A percentile compares a stretch with the other conserved stretches of the same genome.
Evolutionary conservation across 495 filamentous ascomycete species (phyloP).

Genomic region (Neurospora sp.): DNA sequence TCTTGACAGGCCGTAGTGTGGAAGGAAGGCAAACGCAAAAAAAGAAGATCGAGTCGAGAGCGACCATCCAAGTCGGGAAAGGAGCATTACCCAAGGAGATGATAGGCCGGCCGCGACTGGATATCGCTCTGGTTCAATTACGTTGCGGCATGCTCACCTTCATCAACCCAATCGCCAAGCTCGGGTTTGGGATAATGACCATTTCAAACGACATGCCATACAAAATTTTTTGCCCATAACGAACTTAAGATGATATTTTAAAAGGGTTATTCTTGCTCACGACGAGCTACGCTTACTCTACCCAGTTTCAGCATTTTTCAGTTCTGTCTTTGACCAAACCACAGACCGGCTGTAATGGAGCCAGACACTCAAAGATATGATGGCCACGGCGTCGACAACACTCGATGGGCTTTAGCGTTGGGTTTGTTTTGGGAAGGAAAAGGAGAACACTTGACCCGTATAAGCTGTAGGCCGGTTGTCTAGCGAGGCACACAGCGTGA

Average conservation of each 20-base stretch:
- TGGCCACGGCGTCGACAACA: background rate
- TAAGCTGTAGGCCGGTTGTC: background rate
- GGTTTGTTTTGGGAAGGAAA: background rate
- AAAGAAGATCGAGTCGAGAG: background rate
- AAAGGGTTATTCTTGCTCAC: background rate
- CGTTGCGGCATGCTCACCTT: background rate
- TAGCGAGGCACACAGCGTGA: background rate
- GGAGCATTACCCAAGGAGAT: background rate
- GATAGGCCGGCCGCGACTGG: background rate
- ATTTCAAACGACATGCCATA: background rate
- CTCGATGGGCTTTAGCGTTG: background rate
- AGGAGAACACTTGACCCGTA: background rate
- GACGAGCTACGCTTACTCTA: background rate
- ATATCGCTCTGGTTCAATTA: background rate
- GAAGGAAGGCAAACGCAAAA: background rate
- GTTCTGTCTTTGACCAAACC: background rate
- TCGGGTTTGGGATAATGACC: background rate
- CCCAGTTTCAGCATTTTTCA: background rate
- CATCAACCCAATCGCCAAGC: background rate
- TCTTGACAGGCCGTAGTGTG: background rate
- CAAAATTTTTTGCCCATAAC: background rate
- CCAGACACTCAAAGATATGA: background rate
- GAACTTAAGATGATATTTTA: background rate
- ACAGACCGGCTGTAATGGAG: background rate
- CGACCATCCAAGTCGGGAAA: background rate